Percentiles rank a stretch among this genome's conserved stretches.
Conservation (phyloP, 371 early-diverging fungal species). For the Rhizopus arrhizus region DNA sequence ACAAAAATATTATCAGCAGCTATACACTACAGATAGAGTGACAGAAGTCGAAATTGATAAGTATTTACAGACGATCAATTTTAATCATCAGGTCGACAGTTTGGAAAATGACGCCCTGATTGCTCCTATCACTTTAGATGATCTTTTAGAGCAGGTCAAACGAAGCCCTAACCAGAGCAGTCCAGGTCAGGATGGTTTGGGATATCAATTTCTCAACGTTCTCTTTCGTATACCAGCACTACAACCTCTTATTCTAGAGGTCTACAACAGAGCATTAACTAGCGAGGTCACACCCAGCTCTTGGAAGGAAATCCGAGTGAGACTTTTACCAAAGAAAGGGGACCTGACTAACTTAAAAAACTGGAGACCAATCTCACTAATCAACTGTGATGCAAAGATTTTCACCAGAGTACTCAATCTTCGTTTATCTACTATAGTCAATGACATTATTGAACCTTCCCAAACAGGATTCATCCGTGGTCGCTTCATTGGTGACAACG, state of each 20-base stretch:
- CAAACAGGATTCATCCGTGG: constrained; percentile 14
- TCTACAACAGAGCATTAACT: constrained; percentile 27
- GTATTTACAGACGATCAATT: not conserved
- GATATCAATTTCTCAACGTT: not conserved
- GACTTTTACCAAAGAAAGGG: constrained; percentile 17
- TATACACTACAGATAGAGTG: not conserved
- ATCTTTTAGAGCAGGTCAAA: not conserved
- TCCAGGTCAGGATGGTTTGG: not conserved
- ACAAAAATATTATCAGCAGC: not conserved
- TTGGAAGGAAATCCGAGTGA: constrained; percentile 19
- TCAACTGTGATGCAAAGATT: constrained; percentile 14
- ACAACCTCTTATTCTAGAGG: not conserved
- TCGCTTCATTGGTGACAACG: constrained; percentile 18
- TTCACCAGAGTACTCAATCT: constrained; percentile 7
- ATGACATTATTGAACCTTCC: constrained; percentile 4
- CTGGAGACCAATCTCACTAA: constrained; percentile 30
- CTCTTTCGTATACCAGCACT: not conserved
- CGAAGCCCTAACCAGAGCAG: constrained; percentile 7
- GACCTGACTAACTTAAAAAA: constrained; percentile 19
- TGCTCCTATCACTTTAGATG: constrained; percentile 8
- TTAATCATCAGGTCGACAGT: not conserved
- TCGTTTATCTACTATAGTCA: not conserved
- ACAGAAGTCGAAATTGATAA: not conserved
- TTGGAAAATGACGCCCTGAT: not conserved
- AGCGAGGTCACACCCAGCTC: not conserved